A percentile compares a stretch with the other conserved stretches of the same genome.
These are phyloP conservation scores for Lojkania enalia DNA, from an alignment of 2,329 filamentous ascomycete genomes.

Conservation along the genomic window DNA sequence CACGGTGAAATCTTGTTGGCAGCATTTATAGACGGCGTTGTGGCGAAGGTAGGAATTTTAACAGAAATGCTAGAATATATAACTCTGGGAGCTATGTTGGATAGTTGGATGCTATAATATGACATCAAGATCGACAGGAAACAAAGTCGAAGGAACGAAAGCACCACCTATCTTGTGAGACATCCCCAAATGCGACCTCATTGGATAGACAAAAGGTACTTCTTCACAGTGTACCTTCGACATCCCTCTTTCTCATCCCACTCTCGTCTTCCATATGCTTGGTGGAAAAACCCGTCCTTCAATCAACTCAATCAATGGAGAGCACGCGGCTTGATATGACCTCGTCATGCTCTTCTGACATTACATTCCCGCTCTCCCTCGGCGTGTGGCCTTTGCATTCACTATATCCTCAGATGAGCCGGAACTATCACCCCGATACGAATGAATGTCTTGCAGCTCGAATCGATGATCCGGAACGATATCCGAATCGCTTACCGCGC, in stretches of 20 bases:
- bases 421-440: not conserved
- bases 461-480: not conserved
- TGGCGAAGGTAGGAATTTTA: not conserved
- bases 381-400: not conserved
- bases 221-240: conserved; percentile 3
- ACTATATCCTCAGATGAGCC: not conserved
- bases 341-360: not conserved
- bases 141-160: too few relatives aligned
- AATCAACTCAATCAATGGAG: not conserved
- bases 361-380: not conserved
- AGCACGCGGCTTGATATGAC: not conserved
- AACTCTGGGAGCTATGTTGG: not conserved
- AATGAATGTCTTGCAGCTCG: not conserved
- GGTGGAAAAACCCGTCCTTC: not conserved
- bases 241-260: not conserved
- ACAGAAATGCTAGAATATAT: not conserved
- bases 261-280: not conserved
- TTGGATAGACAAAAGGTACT: conserved; percentile 3
- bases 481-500: not conserved
- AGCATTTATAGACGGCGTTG: conserved; percentile 3
- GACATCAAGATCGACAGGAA: too few relatives aligned
- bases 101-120: not conserved
- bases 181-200: too few relatives aligned
- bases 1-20: not conserved
- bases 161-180: too few relatives aligned